Percentiles rank a stretch among this genome's conserved stretches.
Conservation (phyloP, 1,139 yeast genomes). For the Taphrina sp. region DNA sequence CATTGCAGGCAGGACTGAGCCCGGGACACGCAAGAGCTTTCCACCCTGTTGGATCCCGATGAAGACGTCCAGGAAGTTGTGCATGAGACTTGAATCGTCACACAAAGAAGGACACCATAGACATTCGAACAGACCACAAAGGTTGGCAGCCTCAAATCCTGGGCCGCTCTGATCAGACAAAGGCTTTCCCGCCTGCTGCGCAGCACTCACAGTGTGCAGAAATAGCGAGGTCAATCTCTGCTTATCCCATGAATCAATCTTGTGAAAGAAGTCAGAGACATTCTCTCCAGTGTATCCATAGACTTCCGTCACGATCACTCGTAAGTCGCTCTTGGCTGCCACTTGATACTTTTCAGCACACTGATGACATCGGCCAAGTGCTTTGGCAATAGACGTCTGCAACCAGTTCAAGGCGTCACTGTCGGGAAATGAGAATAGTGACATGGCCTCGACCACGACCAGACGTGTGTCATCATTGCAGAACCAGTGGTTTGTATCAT, state of each 20-base stretch:
- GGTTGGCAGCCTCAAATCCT: slow-evolving; percentile 35
- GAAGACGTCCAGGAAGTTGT: slow-evolving; percentile 39
- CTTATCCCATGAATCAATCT: slow-evolving; percentile 38
- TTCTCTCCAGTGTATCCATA: slow-evolving; percentile 36
- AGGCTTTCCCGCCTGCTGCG: slow-evolving; percentile 32
- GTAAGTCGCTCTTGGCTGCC: slow-evolving; percentile 29
- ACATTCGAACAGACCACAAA: slow-evolving; percentile 39
- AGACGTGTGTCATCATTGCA: slow-evolving; percentile 1
- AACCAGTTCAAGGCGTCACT: slow-evolving; percentile 38
- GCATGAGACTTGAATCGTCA: slow-evolving; percentile 29
- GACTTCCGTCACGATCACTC: slow-evolving; percentile 30
- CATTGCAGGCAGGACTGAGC: slow-evolving; percentile 42
- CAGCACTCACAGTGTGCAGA: slow-evolving; percentile 31
- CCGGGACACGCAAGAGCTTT: slow-evolving; percentile 39
- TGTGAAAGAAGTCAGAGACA: slow-evolving; percentile 38
- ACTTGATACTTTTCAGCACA: slow-evolving; percentile 39
- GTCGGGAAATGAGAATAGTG: slow-evolving; percentile 14
- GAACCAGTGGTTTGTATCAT: slow-evolving; percentile 13
- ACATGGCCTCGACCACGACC: slow-evolving; percentile 20
- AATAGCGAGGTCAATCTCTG: slow-evolving; percentile 37
- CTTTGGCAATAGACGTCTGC: slow-evolving; percentile 35
- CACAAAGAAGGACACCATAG: slow-evolving; percentile 40
- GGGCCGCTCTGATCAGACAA: slow-evolving; percentile 37
- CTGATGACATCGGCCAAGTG: slow-evolving; percentile 36
- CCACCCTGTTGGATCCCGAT: slow-evolving; percentile 40